A percentile compares a stretch with the other conserved stretches of the same genome.
Conservation (phyloP, 2,329 filamentous ascomycete species). For the Fusarium aywerte region DNA sequence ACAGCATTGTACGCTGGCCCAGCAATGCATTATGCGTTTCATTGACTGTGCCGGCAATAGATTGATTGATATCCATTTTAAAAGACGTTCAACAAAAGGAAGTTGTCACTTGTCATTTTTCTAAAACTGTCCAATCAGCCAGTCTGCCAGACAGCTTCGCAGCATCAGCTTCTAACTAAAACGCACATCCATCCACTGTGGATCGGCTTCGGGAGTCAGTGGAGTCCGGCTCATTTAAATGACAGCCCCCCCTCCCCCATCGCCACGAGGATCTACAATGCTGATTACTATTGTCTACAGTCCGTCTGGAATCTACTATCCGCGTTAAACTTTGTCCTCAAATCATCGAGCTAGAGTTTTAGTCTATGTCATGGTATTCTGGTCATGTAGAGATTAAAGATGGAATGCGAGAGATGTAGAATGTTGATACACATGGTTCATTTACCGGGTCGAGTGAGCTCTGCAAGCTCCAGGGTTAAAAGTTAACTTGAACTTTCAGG, state of each 20-base stretch:
- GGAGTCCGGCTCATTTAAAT: slow-evolving; percentile 11
- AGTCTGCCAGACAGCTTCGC: neutral
- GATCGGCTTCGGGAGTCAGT: slow-evolving; percentile 4
- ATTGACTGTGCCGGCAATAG: neutral
- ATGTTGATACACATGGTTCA: neutral
- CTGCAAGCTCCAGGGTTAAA: slow-evolving; percentile 27
- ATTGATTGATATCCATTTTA: neutral
- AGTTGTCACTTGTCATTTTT: neutral
- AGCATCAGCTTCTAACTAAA: neutral
- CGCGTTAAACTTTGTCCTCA: neutral
- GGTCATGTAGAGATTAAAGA: neutral
- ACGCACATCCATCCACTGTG: slow-evolving; percentile 16
- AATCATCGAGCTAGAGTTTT: neutral
- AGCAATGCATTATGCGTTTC: neutral
- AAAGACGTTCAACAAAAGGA: neutral
- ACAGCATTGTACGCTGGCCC: neutral
- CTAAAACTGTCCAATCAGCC: neutral
- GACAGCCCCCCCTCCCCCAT: neutral
- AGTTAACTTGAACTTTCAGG: slow-evolving; percentile 20
- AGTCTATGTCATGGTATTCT: neutral
- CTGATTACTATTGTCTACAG: neutral
- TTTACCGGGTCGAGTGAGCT: slow-evolving; percentile 1
- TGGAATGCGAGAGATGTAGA: neutral
- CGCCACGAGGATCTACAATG: slow-evolving; percentile 4
- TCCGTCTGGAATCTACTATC: neutral